A percentile compares a stretch with the other conserved stretches of the same genome.
Conservation (phyloP, 2,329 filamentous ascomycete genomes). For the Magnaporthales sp. region DNA sequence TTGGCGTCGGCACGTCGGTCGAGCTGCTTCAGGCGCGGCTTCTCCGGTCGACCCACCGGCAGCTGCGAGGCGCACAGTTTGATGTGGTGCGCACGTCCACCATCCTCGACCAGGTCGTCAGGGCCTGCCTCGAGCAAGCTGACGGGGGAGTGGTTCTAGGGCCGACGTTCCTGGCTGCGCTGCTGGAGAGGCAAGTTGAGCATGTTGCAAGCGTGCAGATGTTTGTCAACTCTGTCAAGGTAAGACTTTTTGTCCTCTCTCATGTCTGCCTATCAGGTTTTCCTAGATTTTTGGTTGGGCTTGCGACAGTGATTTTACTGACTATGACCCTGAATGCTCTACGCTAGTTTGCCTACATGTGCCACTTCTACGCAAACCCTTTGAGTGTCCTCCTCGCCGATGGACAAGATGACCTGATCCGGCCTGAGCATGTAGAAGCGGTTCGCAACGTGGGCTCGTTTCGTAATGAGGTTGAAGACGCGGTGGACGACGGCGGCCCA, state of each 20-base stretch:
- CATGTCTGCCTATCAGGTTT: neutral
- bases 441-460: slow-evolving; percentile 64
- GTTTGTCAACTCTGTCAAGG: slow-evolving; percentile 63
- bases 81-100: slow-evolving; percentile 66
- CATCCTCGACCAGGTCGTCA: slow-evolving; percentile 66
- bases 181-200: slow-evolving; percentile 66
- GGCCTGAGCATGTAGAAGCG: slow-evolving; percentile 56
- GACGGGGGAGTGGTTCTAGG: slow-evolving; percentile 55
- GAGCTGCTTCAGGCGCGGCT: slow-evolving; percentile 71
- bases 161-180: slow-evolving; percentile 48
- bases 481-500: slow-evolving; percentile 28
- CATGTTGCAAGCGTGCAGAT: slow-evolving; percentile 69
- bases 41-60: slow-evolving; percentile 57
- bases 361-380: slow-evolving; percentile 73
- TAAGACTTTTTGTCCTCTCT: neutral
- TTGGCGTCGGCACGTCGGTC: slow-evolving; percentile 74
- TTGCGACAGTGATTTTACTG: slow-evolving; percentile 9
- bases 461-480: slow-evolving; percentile 39
- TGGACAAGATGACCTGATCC: slow-evolving; percentile 26
- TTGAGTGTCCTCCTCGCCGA: slow-evolving; percentile 52
- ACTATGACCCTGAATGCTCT: slow-evolving; percentile 12
- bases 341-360: slow-evolving; percentile 71
- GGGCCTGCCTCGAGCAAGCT: slow-evolving; percentile 49
- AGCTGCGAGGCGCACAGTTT: slow-evolving; percentile 63
- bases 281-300: neutral